Conservation (phyloP, 495 filamentous ascomycete species). For the Penicillium fimorum region DNA sequence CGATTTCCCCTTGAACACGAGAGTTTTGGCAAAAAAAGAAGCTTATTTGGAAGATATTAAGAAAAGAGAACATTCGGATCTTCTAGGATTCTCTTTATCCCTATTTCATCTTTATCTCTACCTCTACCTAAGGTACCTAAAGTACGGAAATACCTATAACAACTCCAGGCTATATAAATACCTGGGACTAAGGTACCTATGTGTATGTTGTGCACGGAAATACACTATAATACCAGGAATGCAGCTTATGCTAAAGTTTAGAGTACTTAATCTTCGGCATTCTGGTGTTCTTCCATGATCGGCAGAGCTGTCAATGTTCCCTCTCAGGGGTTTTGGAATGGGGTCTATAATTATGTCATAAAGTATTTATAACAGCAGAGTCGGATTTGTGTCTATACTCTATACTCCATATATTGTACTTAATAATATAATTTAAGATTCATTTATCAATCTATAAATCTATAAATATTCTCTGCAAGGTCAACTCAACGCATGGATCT, state of each 20-base stretch:
- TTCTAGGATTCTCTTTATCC: constrained; percentile 6
- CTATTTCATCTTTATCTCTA: not conserved
- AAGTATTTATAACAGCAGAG: not conserved
- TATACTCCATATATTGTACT: too few species aligned
- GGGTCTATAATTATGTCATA: constrained; percentile 2
- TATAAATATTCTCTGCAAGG: constrained; percentile 12
- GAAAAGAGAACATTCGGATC: constrained; percentile 10
- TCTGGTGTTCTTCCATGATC: constrained; percentile 9
- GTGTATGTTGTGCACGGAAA: not conserved
- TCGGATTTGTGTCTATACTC: not conserved
- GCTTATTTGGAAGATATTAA: constrained; percentile 3
- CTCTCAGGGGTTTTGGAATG: constrained; percentile 9
- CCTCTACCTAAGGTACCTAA: constrained; percentile 3
- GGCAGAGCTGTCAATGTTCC: constrained; percentile 5
- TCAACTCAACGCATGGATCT: constrained; percentile 9
- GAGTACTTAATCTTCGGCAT: constrained; percentile 1
- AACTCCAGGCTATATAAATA: not conserved
- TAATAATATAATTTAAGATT: constrained; percentile 6
- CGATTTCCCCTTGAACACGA: not conserved
- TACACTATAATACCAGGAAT: not conserved
- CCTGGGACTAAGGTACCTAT: not conserved
- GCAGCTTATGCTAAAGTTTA: constrained; percentile 1
- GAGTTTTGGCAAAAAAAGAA: constrained; percentile 1
- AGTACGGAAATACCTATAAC: not conserved
- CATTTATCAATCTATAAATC: constrained; percentile 9